phyloP scores from a whole-genome alignment of 2,329 filamentous ascomycete species.

The Ilyonectria mors-panacis region DNA sequence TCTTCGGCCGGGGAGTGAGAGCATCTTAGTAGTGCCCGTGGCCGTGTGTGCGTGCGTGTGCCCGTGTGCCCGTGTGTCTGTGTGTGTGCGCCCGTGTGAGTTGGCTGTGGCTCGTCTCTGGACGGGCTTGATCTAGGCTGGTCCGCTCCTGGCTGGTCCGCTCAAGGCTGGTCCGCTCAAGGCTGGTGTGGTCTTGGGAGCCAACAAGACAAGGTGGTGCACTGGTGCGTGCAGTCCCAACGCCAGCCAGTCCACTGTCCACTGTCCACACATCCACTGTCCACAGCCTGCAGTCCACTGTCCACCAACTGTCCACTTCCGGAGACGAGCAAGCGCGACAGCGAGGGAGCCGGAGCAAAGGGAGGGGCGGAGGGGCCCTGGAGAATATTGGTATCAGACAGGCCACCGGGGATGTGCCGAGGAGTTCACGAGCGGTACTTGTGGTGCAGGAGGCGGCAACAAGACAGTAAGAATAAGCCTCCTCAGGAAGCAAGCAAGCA shows the following conservation, averaged over 20 bases:
- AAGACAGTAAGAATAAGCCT: conserved; percentile 1
- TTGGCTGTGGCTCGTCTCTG: conserved; percentile 11
- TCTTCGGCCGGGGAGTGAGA: conserved; percentile 13
- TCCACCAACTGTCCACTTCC: background rate
- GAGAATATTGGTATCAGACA: conserved; percentile 16
- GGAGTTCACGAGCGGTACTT: conserved; percentile 15
- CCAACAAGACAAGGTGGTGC: conserved; percentile 12
- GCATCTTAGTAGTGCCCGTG: conserved; percentile 17
- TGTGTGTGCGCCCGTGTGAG: conserved; percentile 12
- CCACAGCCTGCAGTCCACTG: background rate
- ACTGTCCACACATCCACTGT: background rate
- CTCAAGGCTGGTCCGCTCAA: conserved; percentile 9
- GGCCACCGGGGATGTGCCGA: conserved; percentile 1
- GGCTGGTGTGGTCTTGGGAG: conserved; percentile 10
- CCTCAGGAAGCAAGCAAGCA: background rate
- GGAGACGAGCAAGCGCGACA: background rate
- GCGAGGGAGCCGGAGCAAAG: background rate
- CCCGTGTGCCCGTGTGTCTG: conserved; percentile 7
- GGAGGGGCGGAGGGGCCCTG: background rate
- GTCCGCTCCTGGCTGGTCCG: conserved; percentile 4
- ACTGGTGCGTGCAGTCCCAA: background rate
- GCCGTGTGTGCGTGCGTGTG: conserved; percentile 4
- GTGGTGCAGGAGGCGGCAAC: conserved; percentile 3
- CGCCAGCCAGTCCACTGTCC: conserved; percentile 5
- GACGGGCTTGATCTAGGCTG: conserved; percentile 16